A percentile compares a stretch with the other conserved stretches of the same genome.
Evolutionary conservation across 108 stramenopile genomes (phyloP).

Genomic region (Epipyxis sp.): DNA sequence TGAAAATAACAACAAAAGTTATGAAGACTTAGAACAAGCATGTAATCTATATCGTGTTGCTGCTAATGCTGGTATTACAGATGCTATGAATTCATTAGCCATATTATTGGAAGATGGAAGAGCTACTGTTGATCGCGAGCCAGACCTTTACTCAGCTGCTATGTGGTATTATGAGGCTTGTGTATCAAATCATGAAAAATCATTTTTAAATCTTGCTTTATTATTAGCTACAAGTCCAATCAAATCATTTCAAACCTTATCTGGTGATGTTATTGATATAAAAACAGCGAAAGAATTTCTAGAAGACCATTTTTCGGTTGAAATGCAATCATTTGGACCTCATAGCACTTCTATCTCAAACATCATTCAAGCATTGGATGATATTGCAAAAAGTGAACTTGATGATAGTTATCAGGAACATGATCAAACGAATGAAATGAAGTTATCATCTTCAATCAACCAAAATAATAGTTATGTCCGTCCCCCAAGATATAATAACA

Average conservation of each 20-base stretch:
- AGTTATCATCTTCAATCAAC: no score
- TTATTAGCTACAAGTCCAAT: not conserved
- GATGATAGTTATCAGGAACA: no score
- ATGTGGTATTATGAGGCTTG: constrained; percentile 1
- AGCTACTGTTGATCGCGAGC: not conserved
- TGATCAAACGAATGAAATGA: no score
- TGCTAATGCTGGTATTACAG: not conserved
- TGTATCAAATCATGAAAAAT: not conserved
- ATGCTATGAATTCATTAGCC: not conserved
- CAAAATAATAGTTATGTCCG: no score
- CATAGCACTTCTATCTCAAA: no score
- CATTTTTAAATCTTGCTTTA: not conserved
- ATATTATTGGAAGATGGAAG: not conserved
- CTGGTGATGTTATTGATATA: not conserved
- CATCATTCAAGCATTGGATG: no score
- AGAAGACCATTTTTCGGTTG: not conserved
- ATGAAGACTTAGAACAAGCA: not conserved
- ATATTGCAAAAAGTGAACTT: no score
- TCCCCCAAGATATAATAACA: no score
- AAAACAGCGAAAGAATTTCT: not conserved
- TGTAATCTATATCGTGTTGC: not conserved
- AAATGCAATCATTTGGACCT: no score
- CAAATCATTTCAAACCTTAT: not conserved
- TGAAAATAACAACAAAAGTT: not conserved
- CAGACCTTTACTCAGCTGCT: not conserved